Percentiles rank a stretch among this genome's conserved stretches.
phyloP scores from a whole-genome alignment of 2,329 filamentous ascomycete genomes.

The Alternaria arborescens region DNA sequence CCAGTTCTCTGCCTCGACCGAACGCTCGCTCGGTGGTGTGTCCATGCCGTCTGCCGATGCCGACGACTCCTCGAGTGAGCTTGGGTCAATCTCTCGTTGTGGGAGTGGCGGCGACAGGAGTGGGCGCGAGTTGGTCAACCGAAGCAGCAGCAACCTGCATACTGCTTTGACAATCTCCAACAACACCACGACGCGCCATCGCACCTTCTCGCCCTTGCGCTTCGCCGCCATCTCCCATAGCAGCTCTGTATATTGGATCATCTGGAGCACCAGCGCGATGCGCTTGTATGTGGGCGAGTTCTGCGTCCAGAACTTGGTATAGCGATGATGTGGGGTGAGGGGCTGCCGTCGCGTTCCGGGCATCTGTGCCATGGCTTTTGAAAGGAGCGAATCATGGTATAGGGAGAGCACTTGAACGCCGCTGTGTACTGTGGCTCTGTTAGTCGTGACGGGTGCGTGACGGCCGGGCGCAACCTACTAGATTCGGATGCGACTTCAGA shows the following conservation, averaged over 20 bases:
- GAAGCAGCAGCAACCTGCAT: conserved; percentile 80
- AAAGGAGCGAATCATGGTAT: conserved; percentile 89
- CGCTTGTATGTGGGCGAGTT: conserved; percentile 76
- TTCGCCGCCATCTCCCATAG: conserved; percentile 98
- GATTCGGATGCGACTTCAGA: conserved; percentile 95
- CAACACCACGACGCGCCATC: conserved; percentile 87
- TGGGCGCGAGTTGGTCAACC: conserved; percentile 82
- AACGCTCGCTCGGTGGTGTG: conserved; percentile 51
- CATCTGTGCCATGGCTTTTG: conserved; percentile 67
- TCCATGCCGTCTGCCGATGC: conserved; percentile 58
- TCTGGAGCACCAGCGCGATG: conserved; percentile 82
- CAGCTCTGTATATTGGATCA: conserved; percentile 93
- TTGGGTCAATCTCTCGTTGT: conserved; percentile 80
- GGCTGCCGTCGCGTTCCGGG: conserved; percentile 61
- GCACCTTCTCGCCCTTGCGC: conserved; percentile 77
- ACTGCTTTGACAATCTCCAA: conserved; percentile 87
- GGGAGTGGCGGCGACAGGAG: conserved; percentile 85
- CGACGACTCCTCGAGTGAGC: conserved; percentile 62
- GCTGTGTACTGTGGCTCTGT: conserved; percentile 70
- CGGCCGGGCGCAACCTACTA: conserved; percentile 55
- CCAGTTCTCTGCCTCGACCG: conserved; percentile 67
- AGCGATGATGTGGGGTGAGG: conserved; percentile 67
- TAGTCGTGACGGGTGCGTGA: conserved; percentile 22
- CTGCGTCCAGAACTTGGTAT: conserved; percentile 70
- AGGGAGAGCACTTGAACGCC: conserved; percentile 88